phyloP scores from a whole-genome alignment of 768 basidiomycete genomes.

The Russula sp. region DNA sequence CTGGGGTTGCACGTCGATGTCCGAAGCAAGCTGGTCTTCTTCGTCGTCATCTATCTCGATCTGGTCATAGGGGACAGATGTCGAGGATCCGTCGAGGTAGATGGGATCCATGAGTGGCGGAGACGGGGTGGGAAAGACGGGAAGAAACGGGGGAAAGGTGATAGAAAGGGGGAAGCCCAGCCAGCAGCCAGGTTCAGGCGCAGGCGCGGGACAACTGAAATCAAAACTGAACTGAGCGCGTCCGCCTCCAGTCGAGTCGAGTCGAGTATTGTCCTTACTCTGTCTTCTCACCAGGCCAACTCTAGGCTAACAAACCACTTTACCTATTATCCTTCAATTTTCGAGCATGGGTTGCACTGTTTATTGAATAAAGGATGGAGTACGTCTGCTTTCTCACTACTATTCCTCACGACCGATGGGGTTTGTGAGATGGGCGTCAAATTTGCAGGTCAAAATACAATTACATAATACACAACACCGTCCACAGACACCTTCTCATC shows the following conservation, averaged over 20 bases:
- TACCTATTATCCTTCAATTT: not conserved
- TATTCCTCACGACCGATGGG: not conserved
- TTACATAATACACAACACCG: slow-evolving; percentile 8
- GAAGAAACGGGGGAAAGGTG: slow-evolving; percentile 10
- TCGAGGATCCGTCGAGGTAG: slow-evolving; percentile 20
- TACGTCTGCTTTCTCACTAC: not conserved
- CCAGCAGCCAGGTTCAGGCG: slow-evolving; percentile 1
- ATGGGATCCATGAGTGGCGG: slow-evolving; percentile 23
- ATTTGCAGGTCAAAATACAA: not conserved
- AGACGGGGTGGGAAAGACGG: slow-evolving; percentile 4
- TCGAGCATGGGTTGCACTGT: not conserved
- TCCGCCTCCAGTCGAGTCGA: not conserved
- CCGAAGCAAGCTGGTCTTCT: slow-evolving; percentile 25
- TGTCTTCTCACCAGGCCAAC: not conserved
- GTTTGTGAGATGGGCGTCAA: slow-evolving; percentile 17
- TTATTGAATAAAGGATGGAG: not conserved
- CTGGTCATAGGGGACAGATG: slow-evolving; percentile 15
- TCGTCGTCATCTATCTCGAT: slow-evolving; percentile 25
- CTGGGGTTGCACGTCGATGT: slow-evolving; percentile 17
- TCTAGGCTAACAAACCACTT: not conserved
- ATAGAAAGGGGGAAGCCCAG: slow-evolving; percentile 4
- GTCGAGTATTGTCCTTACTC: not conserved
- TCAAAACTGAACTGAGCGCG: slow-evolving; percentile 7
- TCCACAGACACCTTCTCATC: slow-evolving; percentile 1
- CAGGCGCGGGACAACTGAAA: slow-evolving; percentile 1